Evolutionary conservation across 371 early-diverging fungal species (phyloP), one percentile per base, ranked within the genome.

Genomic region (Mortierella sp.): DNA sequence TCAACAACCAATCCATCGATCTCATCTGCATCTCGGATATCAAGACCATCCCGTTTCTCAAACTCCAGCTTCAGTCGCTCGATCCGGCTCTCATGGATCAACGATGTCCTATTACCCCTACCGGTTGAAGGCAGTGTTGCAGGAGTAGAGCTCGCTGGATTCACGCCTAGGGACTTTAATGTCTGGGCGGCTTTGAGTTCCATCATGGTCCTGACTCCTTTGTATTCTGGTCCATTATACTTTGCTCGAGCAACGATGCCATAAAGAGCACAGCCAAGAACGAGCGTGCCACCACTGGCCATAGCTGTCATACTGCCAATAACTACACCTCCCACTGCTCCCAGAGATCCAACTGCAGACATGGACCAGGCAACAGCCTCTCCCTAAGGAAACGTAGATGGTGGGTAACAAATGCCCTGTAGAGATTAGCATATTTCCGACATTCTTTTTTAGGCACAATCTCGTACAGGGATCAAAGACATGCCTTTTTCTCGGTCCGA

Each of bases 311-410:
- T 70, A 52, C 86, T 86, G 3, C 86, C 86, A 9, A 81, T 4
- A 1, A 78, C 83, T 26, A 81, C 54, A 0, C 84, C 87, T 27
- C 87, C 85, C 2, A 87, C 53, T 5, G 81, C 82, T 0, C 86
- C 84, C 19, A 87, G 56, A 0, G 76, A 74, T 51, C 76, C 76
- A 3, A 56, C 84, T 64, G 63, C 87, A 69, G 30, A 84, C 50
- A 46, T 80, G 53, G 54, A 84, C 84, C 52, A 80, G 52, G 48
- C 85, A 68, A 86, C 73, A 64, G 64, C 49, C 27, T 67, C 72
- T 0, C 64, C 59, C 65, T 66, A 66, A 18, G 26, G 47, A n/a
- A 14, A 42, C n/a, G 28, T 27, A 14, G 24, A 19, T 31, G 49
- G 34, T n/a, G 10, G 48, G 16, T 10, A 47, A 45, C 30, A 47